Evolutionary conservation across 2,329 filamentous ascomycete species (phyloP), one percentile per base, ranked within the genome.

Genomic region (Drechslerella coelobrocha): DNA sequence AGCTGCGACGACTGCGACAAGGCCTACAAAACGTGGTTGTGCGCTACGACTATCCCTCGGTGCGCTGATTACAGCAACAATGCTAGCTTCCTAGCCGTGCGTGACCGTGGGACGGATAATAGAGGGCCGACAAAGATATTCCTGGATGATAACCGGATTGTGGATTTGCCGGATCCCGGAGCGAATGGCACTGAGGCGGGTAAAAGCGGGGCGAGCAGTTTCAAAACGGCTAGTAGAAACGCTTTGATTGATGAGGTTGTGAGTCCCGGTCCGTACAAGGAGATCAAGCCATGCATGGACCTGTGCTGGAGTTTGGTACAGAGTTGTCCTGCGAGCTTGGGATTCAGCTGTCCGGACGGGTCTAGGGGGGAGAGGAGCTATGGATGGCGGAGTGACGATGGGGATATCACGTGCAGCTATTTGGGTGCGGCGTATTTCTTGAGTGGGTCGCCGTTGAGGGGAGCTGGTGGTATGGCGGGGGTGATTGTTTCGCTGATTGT

Each of bases 21-120:
- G 0, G 91, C 91, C 7, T 99, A 99, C 83, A 97, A 95, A 78
- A 83, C 87, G 76, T 99, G 94, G 94, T 87, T 99, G 19, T 99
- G 94, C 81, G 89, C 91, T 23, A 92, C 97, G 26, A 89, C 87
- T 14, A 94, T 99, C 72, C 94, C 94, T 0, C 89, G 92, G 27
- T 99, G 94, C 81, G 88, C 91, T 76, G 93, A 97, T 80, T 94
- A 90, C 75, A 85, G 83, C 54, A 85, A 83, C 52, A 76, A 78
- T 1, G 81, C 82, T 12, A 57, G 82, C 1, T 86, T 81, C 76
- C 83, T 91, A 1, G 85, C 87, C 69, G 81, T 84, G 19, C 89
- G 94, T 41, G 50, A 53, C 39, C 52, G 59, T 12, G 24, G n/a
- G 12, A 45, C 26, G 5, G 29, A 69, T 21, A 50, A 63, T 43